Evolutionary conservation across 768 basidiomycete genomes (phyloP), one percentile per base, ranked within the genome.

Genomic region (Tylopilus balloui): DNA sequence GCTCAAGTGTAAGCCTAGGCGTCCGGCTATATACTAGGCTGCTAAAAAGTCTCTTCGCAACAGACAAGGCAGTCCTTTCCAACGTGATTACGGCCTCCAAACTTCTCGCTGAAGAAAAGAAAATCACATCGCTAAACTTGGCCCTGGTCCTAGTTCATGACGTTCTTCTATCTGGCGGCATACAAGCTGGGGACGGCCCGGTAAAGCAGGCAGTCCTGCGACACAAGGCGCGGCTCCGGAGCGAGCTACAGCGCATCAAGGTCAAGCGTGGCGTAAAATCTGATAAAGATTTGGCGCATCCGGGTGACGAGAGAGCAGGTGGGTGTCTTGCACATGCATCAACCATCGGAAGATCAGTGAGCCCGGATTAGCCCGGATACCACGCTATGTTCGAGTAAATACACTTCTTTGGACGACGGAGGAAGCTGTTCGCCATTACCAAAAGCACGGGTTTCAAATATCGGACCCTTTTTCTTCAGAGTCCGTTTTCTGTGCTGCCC

Each of bases 61-160:
- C 61, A 96, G 93, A 93, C 73, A 92, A 86, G 68, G 66, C 81
- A 15, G 80, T 79, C n/a, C 72, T 97, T 50, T 68, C 65, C 21
- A 80, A 87, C 49, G 77, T 95, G 45, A 84, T 95, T 47, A 65
- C 76, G 3, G 72, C 77, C 5, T 73, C 88, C 8, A 79, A 81
- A 31, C 73, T 96, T 19, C 71, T 91, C 59, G 78, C 78, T 46
- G 74, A 86, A 58, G 94, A 95, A 69, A 79, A 78, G 64, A 73
- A 86, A 59, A 74, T 95, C 47, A 84, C 81, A 1, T 88, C 90
- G 1, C 61, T 72, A 34, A 88, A 84, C 59, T 77, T 97, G 39
- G 83, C 87, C 2, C 76, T 93, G 7, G 84, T 95, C 35, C 83
- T 98, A 28, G 83, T 94, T 1, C 95, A 99, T 57, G 96, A 99